Percentiles rank a stretch among this genome's conserved stretches.
phyloP scores from a whole-genome alignment of 2,329 filamentous ascomycete genomes.

The Curvularia sp. region DNA sequence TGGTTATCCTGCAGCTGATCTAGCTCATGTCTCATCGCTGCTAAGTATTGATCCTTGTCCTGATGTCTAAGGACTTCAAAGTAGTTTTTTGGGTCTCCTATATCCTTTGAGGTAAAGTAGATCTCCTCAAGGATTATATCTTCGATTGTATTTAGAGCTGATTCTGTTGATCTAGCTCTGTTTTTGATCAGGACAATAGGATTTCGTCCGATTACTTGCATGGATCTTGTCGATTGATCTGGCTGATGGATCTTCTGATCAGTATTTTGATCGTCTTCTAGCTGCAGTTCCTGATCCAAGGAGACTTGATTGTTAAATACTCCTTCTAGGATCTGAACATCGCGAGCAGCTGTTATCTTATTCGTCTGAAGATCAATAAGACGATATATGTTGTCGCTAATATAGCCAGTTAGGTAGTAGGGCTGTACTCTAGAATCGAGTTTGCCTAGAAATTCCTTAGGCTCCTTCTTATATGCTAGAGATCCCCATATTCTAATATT shows the following conservation, averaged over 20 bases:
- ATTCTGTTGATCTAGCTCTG: neutral
- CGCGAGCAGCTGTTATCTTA: neutral
- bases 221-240: neutral
- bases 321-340: neutral
- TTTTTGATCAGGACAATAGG: neutral
- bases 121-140: neutral
- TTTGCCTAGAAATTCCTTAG: neutral
- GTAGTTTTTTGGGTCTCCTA: neutral
- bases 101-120: neutral
- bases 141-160: neutral
- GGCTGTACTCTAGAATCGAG: neutral
- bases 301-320: neutral
- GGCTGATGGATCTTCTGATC: neutral
- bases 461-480: neutral
- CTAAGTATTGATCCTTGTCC: neutral
- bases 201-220: neutral
- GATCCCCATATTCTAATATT: neutral
- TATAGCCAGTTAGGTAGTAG: neutral
- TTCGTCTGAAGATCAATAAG: neutral
- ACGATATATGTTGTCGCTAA: neutral
- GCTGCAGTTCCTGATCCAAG: neutral
- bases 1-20: neutral
- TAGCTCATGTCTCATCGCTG: no score
- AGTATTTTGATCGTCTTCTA: neutral
- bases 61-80: neutral